Percentiles rank a stretch among this genome's conserved stretches.
These are phyloP conservation scores for Plantago major DNA, from an alignment of 257 asterid species.

Conservation along the genomic window DNA sequence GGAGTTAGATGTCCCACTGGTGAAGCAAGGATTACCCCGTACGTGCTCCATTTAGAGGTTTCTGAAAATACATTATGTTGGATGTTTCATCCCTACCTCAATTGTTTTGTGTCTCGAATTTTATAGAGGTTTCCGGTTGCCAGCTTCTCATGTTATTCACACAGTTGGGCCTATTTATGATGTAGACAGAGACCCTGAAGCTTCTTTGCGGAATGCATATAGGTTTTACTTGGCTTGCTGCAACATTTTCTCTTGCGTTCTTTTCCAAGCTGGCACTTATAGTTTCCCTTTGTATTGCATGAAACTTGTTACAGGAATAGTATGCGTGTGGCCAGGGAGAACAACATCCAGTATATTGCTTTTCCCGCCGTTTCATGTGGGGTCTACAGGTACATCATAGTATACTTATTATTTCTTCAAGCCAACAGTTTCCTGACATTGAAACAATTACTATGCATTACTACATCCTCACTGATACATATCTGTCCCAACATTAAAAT, in stretches of 20 bases:
- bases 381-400: constrained; percentile 50
- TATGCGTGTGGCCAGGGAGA: constrained; percentile 65
- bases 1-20: constrained; percentile 97
- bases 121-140: constrained; percentile 80
- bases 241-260: background rate
- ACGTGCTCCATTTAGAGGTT: constrained; percentile 20
- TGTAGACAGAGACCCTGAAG: constrained; percentile 49
- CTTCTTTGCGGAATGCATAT: constrained; percentile 66
- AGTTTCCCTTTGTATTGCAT: constrained; percentile 16
- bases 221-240: constrained; percentile 37
- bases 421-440: background rate
- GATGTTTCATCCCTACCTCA: constrained; percentile 4
- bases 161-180: constrained; percentile 93
- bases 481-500: no score
- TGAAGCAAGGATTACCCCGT: constrained; percentile 97
- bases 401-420: background rate
- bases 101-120: constrained; percentile 20
- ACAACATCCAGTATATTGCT: constrained; percentile 72
- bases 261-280: background rate
- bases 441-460: no score
- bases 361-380: constrained; percentile 98
- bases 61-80: background rate
- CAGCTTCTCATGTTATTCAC: constrained; percentile 91
- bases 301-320: constrained; percentile 62
- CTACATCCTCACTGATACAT: no score